phyloP scores from a whole-genome alignment of 805 yeast species.

The Phaffomyces antillensis region DNA sequence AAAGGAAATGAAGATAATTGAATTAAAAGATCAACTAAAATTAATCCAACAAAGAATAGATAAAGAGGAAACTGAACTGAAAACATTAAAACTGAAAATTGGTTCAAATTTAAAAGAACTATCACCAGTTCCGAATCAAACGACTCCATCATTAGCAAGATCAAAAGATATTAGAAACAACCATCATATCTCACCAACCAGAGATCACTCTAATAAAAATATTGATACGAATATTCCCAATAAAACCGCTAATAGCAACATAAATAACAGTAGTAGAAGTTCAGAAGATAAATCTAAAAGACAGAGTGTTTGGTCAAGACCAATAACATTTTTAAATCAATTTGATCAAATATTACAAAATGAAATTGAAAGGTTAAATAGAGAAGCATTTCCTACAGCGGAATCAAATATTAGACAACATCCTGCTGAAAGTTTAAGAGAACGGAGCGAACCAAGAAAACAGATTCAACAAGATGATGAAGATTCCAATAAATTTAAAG shows the following conservation, averaged over 20 bases:
- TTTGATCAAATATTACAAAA: constrained; percentile 60
- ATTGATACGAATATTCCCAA: background rate
- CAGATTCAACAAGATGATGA: background rate
- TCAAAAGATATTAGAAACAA: background rate
- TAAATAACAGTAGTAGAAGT: background rate
- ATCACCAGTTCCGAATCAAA: constrained; percentile 13
- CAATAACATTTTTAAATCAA: constrained; percentile 56
- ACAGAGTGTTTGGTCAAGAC: constrained; percentile 40
- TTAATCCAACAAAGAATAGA: constrained; percentile 41
- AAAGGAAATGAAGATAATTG: constrained; percentile 63
- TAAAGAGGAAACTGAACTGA: constrained; percentile 27
- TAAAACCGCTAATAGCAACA: background rate
- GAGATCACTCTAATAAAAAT: background rate
- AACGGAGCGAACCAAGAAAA: background rate
- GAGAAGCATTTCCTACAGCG: constrained; percentile 14
- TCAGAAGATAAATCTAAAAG: constrained; percentile 9
- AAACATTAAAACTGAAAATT: constrained; percentile 27
- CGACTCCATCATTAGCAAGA: background rate
- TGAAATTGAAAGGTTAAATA: constrained; percentile 50
- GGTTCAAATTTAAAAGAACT: constrained; percentile 23
- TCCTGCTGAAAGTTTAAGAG: background rate
- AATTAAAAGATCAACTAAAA: constrained; percentile 47
- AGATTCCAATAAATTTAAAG: no score
- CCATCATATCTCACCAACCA: constrained; percentile 6
- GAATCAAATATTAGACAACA: background rate